Evolutionary conservation across 306 rosid species (phyloP), one percentile per base, ranked within the genome.

Genomic region (Rosa chinensis): DNA sequence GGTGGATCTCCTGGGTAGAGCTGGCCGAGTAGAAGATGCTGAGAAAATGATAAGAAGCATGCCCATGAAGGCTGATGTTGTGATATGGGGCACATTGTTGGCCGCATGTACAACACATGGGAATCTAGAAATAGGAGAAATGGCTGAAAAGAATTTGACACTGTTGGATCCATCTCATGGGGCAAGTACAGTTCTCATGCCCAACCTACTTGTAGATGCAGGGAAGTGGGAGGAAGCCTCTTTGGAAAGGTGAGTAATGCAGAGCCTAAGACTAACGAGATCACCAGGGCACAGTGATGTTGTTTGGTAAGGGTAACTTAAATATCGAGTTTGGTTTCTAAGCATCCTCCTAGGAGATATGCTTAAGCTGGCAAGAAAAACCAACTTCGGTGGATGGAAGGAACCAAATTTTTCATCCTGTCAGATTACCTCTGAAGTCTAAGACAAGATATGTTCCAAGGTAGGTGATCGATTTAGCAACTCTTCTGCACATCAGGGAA

Each of bases 21-120:
- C 28, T 25, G 28, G 28, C 28, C 28, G 28, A 0, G 28, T 25
- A 25, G 28, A 25, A 25, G 28, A 25, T 25, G 28, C 28, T 25
- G 28, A 25, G 28, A 25, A 25, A 25, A 25, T 25, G 0, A 25
- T 25, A 25, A 25, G 28, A 25, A 86, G 75, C 80, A 92, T 95
- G 99, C 97, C 99, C 23, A 90, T 90, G 92, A 74, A 86, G 86
- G 95, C 95, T 0, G 97, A 94, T 80, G 49, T 84, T 17, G 91
- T 92, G 80, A 91, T 92, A 84, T 92, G 99, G 99, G 97, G 97
- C 78, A 90, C 95, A 10, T 80, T 94, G 69, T 89, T 94, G 80
- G 97, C 97, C 5, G 97, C 99, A 1, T 89, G 97, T 63, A 89
- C 90, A 82, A 94, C 89, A 58, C 92, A 92, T 42, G 92, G 93